phyloP scores from a whole-genome alignment of 2,329 filamentous ascomycete genomes.

The Botrytis paeoniae region DNA sequence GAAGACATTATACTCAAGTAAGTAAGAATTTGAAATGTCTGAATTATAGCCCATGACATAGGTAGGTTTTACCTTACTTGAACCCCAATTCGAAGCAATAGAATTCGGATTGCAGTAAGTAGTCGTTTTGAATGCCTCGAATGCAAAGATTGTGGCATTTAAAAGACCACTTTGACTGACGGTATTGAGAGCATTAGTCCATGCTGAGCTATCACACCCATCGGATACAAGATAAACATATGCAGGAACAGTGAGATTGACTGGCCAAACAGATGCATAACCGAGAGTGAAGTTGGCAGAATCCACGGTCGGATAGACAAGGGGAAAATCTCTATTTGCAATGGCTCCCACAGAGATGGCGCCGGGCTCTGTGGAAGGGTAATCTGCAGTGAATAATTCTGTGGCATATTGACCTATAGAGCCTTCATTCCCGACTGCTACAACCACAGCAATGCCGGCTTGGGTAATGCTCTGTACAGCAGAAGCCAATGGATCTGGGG shows the following conservation, averaged over 20 bases:
- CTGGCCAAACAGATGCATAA: slow-evolving; percentile 27
- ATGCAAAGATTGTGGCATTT: slow-evolving; percentile 26
- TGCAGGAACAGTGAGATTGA: slow-evolving; percentile 20
- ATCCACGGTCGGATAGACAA: slow-evolving; percentile 25
- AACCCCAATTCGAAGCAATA: slow-evolving; percentile 15
- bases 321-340: slow-evolving; percentile 25
- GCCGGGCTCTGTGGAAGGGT: slow-evolving; percentile 22
- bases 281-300: slow-evolving; percentile 18
- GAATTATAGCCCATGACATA: slow-evolving; percentile 25
- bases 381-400: slow-evolving; percentile 23
- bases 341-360: slow-evolving; percentile 28
- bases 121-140: slow-evolving; percentile 11
- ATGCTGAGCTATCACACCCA: slow-evolving; percentile 21
- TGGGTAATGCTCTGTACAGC: slow-evolving; percentile 18
- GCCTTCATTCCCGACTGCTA: slow-evolving; percentile 25
- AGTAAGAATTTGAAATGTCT: slow-evolving; percentile 22
- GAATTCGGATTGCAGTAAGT: slow-evolving; percentile 18
- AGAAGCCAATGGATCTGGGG: slow-evolving; percentile 20
- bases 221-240: slow-evolving; percentile 22
- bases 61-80: neutral
- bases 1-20: slow-evolving; percentile 24
- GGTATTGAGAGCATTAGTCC: slow-evolving; percentile 19
- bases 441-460: slow-evolving; percentile 21
- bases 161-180: slow-evolving; percentile 19
- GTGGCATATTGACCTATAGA: slow-evolving; percentile 9